Percentiles rank a stretch among this genome's conserved stretches.
These are phyloP conservation scores for Ceriops tagal DNA, from an alignment of 345 rosid species.

Conservation along the genomic window DNA sequence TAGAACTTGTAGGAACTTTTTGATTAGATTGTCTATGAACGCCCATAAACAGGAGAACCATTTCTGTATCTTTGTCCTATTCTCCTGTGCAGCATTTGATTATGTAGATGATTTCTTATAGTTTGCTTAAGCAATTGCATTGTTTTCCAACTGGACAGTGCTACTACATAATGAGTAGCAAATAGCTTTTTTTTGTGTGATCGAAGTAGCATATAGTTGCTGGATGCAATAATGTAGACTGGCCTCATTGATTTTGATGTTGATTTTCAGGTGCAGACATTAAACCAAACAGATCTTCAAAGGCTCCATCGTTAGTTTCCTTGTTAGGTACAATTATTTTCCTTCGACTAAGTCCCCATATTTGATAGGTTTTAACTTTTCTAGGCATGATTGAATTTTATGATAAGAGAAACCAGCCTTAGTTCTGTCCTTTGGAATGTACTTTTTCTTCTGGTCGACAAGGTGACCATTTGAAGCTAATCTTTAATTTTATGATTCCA, in stretches of 20 bases:
- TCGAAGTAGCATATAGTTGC: not conserved
- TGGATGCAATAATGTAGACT: not conserved
- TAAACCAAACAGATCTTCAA: conserved; percentile 57
- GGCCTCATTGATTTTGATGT: conserved; percentile 15
- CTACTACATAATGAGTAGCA: not conserved
- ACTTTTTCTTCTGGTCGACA: too few relatives aligned
- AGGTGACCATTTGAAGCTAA: not conserved
- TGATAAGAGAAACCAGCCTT: too few relatives aligned
- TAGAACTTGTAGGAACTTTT: too few relatives aligned
- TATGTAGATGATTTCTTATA: not conserved
- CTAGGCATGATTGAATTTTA: too few relatives aligned
- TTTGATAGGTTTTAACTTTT: too few relatives aligned
- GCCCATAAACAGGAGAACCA: too few relatives aligned
- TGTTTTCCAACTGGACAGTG: not conserved
- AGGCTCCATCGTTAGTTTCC: conserved; percentile 72
- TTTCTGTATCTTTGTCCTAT: not conserved
- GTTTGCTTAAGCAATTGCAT: not conserved
- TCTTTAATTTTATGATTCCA: not conserved
- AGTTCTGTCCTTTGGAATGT: too few relatives aligned
- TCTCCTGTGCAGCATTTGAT: not conserved
- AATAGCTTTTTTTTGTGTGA: not conserved
- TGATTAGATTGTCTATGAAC: too few relatives aligned
- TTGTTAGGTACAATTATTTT: conserved; percentile 58
- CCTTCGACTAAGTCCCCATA: too few relatives aligned
- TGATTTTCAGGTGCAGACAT: conserved; percentile 50